Percentiles rank a stretch among this genome's conserved stretches.
phyloP scores from a whole-genome alignment of 352 stramenopile genomes.

The Blastocystis hominis region DNA sequence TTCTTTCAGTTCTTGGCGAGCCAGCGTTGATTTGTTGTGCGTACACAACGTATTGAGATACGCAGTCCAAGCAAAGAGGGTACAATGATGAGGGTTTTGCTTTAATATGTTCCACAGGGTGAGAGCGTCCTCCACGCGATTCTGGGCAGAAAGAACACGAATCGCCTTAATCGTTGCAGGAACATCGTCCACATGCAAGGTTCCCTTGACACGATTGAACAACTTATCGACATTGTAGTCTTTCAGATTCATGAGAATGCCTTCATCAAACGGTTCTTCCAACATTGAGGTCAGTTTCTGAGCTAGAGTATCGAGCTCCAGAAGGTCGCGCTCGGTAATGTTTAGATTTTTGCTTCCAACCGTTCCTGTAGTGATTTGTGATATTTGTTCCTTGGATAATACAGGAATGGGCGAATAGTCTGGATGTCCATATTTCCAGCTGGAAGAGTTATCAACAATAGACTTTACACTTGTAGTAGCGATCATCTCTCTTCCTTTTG shows the following conservation, averaged over 20 bases:
- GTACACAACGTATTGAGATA: not conserved
- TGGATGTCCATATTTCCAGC: not conserved
- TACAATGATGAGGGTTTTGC: slow-evolving; percentile 19
- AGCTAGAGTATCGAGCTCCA: slow-evolving; percentile 4
- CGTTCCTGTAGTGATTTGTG: not conserved
- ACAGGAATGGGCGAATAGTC: slow-evolving; percentile 40
- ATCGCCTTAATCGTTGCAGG: slow-evolving; percentile 40
- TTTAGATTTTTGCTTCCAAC: slow-evolving; percentile 34
- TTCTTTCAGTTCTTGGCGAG: slow-evolving; percentile 1
- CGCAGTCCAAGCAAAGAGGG: slow-evolving; percentile 33
- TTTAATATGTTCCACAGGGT: not conserved
- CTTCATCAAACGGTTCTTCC: slow-evolving; percentile 3
- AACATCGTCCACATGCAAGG: slow-evolving; percentile 26
- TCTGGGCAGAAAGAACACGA: slow-evolving; percentile 10
- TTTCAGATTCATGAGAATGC: not conserved
- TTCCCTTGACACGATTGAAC: slow-evolving; percentile 2
- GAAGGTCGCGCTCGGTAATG: slow-evolving; percentile 5
- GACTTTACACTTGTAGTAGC: not conserved
- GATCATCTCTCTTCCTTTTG: not conserved
- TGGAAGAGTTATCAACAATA: not conserved
- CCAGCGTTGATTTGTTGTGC: not conserved
- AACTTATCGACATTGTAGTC: slow-evolving; percentile 24
- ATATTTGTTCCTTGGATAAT: not conserved
- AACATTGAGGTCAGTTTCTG: not conserved
- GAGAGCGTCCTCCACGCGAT: slow-evolving; percentile 24